These are phyloP conservation scores for Penstemon eatonii DNA, from an alignment of 257 asterid species.

Conservation along the genomic window DNA sequence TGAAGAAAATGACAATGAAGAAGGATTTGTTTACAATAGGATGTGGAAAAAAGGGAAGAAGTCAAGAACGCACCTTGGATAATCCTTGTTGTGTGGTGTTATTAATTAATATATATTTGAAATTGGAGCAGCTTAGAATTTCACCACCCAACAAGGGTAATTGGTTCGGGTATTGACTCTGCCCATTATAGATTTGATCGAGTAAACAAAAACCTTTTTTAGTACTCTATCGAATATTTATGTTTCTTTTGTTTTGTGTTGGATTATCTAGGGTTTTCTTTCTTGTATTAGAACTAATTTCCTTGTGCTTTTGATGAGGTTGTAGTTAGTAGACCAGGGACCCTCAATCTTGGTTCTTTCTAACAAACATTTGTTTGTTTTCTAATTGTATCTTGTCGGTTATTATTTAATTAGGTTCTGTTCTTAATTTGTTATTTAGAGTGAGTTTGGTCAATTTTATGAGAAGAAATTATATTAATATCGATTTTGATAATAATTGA, in stretches of 20 bases:
- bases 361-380: background rate
- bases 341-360: background rate
- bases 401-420: background rate
- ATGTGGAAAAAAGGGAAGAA: constrained; percentile 26
- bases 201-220: constrained; percentile 31
- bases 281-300: background rate
- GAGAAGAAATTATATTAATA: no score
- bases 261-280: background rate
- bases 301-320: background rate
- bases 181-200: constrained; percentile 5
- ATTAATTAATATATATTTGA: background rate
- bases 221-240: constrained; percentile 4
- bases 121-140: background rate
- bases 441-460: background rate
- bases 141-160: constrained; percentile 50
- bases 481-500: background rate
- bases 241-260: constrained; percentile 8
- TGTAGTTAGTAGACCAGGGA: constrained; percentile 7
- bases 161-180: constrained; percentile 85
- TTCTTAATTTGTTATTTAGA: no score
- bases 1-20: background rate
- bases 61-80: constrained; percentile 51
- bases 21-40: constrained; percentile 26
- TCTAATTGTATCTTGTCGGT: background rate
- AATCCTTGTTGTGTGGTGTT: background rate